phyloP scores from a whole-genome alignment of 345 rosid species.

The Dipteronia dyeriana region DNA sequence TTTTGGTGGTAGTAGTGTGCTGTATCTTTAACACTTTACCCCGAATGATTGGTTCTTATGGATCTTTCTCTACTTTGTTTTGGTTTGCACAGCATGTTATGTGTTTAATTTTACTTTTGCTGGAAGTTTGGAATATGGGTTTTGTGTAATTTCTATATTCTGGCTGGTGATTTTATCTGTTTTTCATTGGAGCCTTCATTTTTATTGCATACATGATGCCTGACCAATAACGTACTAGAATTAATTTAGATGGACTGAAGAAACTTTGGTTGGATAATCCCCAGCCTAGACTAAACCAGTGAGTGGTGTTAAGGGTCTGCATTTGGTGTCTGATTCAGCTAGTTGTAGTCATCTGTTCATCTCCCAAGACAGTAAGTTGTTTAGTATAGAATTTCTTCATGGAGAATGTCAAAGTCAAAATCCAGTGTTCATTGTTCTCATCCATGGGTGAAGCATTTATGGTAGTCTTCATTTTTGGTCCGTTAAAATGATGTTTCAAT shows the following conservation, averaged over 20 bases:
- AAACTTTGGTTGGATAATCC: too few relatives aligned
- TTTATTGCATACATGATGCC: not conserved
- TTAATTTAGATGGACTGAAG: not conserved
- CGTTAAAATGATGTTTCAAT: too few relatives aligned
- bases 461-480: too few relatives aligned
- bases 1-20: not conserved
- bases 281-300: too few relatives aligned
- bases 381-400: too few relatives aligned
- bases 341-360: too few relatives aligned
- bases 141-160: conserved; percentile 4
- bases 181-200: not conserved
- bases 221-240: not conserved
- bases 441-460: too few relatives aligned
- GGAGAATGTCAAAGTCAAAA: too few relatives aligned
- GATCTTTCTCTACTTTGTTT: not conserved
- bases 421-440: too few relatives aligned
- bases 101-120: not conserved
- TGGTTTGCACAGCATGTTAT: not conserved
- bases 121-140: not conserved
- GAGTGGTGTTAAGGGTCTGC: too few relatives aligned
- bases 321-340: too few relatives aligned
- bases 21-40: not conserved
- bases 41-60: not conserved
- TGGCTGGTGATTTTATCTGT: not conserved
- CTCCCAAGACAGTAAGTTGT: too few relatives aligned